These are phyloP conservation scores for Gamarada debralockiae DNA, from an alignment of 495 filamentous ascomycete genomes.

Conservation along the genomic window DNA sequence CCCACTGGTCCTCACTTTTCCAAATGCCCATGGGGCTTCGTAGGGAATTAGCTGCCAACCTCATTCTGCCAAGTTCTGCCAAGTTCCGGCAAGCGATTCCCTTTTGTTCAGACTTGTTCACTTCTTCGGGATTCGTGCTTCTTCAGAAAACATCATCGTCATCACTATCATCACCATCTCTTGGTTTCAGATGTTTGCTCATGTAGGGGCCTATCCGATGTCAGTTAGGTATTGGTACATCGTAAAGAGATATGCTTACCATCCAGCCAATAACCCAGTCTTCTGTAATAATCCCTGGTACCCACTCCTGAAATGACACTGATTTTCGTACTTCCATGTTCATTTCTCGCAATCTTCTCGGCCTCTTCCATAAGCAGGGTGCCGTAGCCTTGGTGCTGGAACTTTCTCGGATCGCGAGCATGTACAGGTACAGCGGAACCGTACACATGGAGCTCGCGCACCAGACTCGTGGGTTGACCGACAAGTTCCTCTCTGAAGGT, in stretches of 20 bases:
- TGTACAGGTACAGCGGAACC: conserved; percentile 94
- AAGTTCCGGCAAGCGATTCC: no score
- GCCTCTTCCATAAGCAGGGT: conserved; percentile 97
- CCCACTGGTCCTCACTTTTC: no score
- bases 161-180: conserved; percentile 3
- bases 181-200: conserved; percentile 5
- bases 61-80: no score
- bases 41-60: no score
- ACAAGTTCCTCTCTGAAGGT: conserved; percentile 88
- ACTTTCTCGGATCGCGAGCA: conserved; percentile 87
- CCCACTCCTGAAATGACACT: conserved; percentile 95
- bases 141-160: neutral
- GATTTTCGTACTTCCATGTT: conserved; percentile 91
- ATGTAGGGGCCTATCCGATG: conserved; percentile 3
- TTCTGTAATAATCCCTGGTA: conserved; percentile 88
- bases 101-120: no score
- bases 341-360: conserved; percentile 87
- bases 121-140: no score
- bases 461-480: conserved; percentile 83
- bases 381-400: conserved; percentile 97
- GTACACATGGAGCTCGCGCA: conserved; percentile 94
- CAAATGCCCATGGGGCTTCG: no score
- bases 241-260: conserved; percentile 67
- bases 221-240: conserved; percentile 47
- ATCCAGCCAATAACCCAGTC: conserved; percentile 88